Evolutionary conservation across 345 rosid species (phyloP), one percentile per base, ranked within the genome.

Genomic region (Moricandia moricandioides): DNA sequence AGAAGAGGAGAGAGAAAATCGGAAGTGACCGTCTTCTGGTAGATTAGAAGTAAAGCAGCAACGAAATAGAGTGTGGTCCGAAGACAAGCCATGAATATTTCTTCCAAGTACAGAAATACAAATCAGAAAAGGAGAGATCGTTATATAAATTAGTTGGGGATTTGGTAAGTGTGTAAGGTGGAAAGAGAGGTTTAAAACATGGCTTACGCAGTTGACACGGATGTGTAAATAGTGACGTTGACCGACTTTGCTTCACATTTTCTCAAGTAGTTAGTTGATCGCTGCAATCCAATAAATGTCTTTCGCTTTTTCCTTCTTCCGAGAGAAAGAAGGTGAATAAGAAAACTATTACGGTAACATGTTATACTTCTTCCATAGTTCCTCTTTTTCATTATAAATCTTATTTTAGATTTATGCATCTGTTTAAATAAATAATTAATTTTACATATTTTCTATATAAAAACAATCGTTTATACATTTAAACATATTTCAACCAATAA

Each of bases 1-100:
- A 80, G 77, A 12, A 84, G 71, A 67, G 85, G 86, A 51, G 87
- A n/a, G 13, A 84, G 69, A 57, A 81, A 30, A 72, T 83, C 78
- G 10, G 60, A 72, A 39, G 76, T 62, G 26, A 67, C 78, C 39
- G 72, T 79, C 74, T 79, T 74, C 55, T 75, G 84, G 49, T 51
- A 64, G 16, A 58, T 43, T 21, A 81, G 31, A 61, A 81, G 80
- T 51, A 76, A 37, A 34, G 70, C 73, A 47, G 76, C 72, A 47
- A 80, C 18, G 43, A 79, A 45, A 29, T 40, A 49, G 60, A 78
- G 47, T 74, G 59, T 69, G 30, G 37, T 74, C 60, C 13, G 37
- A 8, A 69, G 49, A 64, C 27, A 68, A 80, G 78, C 82, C 86
- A 83, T 83, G 69, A 59, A 37, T 66, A 26, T 78, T 4, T 70